phyloP scores from a whole-genome alignment of 1,284 basidiomycete genomes.

The Boletus semigastroideus region DNA sequence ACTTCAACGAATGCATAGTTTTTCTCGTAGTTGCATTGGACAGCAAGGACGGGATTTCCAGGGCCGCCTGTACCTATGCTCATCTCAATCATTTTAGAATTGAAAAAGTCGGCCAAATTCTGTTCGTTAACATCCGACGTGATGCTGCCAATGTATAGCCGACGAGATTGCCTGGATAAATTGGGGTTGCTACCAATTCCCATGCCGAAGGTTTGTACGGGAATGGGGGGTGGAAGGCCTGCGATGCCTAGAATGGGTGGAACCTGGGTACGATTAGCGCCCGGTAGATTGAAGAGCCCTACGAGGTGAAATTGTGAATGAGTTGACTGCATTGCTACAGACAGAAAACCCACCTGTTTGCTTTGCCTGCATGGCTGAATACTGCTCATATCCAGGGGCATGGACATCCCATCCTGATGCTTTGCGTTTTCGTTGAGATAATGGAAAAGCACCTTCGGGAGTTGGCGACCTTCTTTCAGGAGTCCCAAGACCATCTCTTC shows the following conservation, averaged over 20 bases:
- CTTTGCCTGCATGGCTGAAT: slow-evolving; percentile 94
- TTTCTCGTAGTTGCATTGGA: slow-evolving; percentile 97
- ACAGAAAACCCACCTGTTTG: slow-evolving; percentile 72
- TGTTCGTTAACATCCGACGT: slow-evolving; percentile 90
- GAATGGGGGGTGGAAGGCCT: slow-evolving; percentile 79
- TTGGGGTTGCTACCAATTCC: slow-evolving; percentile 82
- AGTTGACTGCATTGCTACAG: neutral
- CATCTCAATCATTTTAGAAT: slow-evolving; percentile 92
- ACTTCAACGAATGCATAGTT: slow-evolving; percentile 97
- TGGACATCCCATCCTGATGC: slow-evolving; percentile 95
- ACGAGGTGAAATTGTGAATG: slow-evolving; percentile 8
- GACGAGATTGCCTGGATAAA: slow-evolving; percentile 87
- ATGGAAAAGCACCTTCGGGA: slow-evolving; percentile 78
- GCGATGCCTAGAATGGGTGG: slow-evolving; percentile 78
- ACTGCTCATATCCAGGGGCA: slow-evolving; percentile 93
- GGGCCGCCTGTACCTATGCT: slow-evolving; percentile 78
- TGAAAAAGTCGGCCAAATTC: slow-evolving; percentile 91
- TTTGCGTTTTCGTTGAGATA: slow-evolving; percentile 85
- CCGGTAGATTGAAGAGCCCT: slow-evolving; percentile 92
- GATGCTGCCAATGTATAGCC: slow-evolving; percentile 95
- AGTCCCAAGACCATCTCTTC: slow-evolving; percentile 58
- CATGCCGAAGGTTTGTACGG: slow-evolving; percentile 80
- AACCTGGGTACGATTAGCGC: slow-evolving; percentile 85
- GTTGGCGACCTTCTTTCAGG: slow-evolving; percentile 87
- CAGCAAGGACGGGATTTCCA: slow-evolving; percentile 88